phyloP scores from a whole-genome alignment of 129 eudicot species.

The Calendula officinalis region DNA sequence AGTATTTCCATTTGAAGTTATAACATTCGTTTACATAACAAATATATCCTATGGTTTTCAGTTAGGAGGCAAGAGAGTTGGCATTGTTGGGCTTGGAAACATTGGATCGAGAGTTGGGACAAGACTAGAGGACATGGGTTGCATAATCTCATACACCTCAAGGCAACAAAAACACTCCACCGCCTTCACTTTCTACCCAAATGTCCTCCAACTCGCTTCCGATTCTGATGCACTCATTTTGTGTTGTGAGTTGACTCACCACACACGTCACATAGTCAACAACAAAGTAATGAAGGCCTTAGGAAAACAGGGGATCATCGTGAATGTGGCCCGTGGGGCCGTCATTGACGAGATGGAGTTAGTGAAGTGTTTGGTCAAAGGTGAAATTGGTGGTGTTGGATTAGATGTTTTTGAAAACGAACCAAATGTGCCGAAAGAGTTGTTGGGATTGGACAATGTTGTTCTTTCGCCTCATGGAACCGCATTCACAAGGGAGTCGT shows the following conservation, averaged over 20 bases:
- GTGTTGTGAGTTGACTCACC: conserved; percentile 58
- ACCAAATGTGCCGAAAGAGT: conserved; percentile 56
- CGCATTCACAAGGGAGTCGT: conserved; percentile 49
- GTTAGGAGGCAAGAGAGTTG: conserved; percentile 68
- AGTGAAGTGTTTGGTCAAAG: conserved; percentile 42
- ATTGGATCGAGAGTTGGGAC: conserved; percentile 65
- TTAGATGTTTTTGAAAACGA: conserved; percentile 80
- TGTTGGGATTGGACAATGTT: conserved; percentile 58
- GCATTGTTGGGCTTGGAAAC: conserved; percentile 80
- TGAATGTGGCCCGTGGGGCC: conserved; percentile 73
- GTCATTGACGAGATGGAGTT: conserved; percentile 60
- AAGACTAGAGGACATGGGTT: conserved; percentile 68
- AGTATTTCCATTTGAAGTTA: too few species aligned
- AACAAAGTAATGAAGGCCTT: conserved; percentile 50
- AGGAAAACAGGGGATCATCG: conserved; percentile 58
- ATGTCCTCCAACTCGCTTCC: conserved; percentile 41
- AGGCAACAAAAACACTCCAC: conserved; percentile 43
- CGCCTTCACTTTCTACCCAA: conserved; percentile 39
- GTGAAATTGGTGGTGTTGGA: conserved; percentile 73
- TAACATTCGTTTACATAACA: too few species aligned
- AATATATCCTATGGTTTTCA: conserved; percentile 19
- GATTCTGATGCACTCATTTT: conserved; percentile 48
- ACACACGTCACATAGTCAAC: conserved; percentile 58
- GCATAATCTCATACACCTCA: conserved; percentile 54
- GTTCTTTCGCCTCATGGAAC: conserved; percentile 63